Evolutionary conservation across 2,329 filamentous ascomycete species (phyloP).

Genomic region (Neopestalotiopsis rosae): DNA sequence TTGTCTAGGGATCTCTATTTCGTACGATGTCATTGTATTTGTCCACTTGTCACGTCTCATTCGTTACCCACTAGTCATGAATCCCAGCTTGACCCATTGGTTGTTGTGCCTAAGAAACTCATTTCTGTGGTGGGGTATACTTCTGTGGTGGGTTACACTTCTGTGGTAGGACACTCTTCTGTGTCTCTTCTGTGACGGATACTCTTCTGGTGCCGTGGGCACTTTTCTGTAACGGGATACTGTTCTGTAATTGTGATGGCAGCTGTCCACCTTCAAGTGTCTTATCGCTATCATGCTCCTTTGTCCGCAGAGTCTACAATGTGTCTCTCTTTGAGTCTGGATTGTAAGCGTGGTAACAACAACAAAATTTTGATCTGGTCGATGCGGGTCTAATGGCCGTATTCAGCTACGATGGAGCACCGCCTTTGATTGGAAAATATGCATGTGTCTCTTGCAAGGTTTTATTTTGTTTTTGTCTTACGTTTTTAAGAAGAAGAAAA

Average conservation of each 20-base stretch:
- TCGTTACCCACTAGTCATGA: no score
- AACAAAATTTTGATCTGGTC: not conserved
- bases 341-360: not conserved
- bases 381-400: not conserved
- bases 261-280: not conserved
- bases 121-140: not conserved
- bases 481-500: no score
- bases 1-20: no score
- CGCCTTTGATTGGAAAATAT: not conserved
- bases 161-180: no score
- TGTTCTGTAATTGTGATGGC: conserved; percentile 1
- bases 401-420: not conserved
- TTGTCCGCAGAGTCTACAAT: conserved; percentile 6
- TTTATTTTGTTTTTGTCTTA: not conserved
- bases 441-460: not conserved
- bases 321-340: not conserved
- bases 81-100: no score
- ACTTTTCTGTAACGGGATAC: not conserved
- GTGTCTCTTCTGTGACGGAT: no score
- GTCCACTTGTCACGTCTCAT: no score
- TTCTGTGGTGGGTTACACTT: not conserved
- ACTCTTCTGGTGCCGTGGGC: no score
- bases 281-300: not conserved
- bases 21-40: no score
- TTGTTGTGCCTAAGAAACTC: no score